Conservation (phyloP, 257 asterid species). For the Solanum phureja region DNA sequence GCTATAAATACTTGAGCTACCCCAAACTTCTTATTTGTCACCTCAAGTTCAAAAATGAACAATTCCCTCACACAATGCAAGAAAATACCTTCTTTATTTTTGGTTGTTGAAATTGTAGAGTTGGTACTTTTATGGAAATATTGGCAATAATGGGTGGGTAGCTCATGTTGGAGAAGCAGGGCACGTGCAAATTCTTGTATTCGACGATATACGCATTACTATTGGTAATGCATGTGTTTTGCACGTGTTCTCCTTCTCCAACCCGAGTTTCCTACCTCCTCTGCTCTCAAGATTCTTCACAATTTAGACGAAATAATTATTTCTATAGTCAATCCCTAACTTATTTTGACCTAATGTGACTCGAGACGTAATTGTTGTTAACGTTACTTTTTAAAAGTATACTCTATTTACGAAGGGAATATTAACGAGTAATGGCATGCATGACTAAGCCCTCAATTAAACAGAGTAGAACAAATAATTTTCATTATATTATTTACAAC, state of each 20-base stretch:
- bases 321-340: neutral
- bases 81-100: neutral
- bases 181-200: slow-evolving; percentile 61
- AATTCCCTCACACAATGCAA: neutral
- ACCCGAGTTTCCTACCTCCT: slow-evolving; percentile 38
- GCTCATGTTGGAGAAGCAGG: slow-evolving; percentile 82
- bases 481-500: neutral
- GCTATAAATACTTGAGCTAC: slow-evolving; percentile 26
- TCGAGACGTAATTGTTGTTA: neutral
- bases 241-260: slow-evolving; percentile 98
- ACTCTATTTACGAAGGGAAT: neutral
- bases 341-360: neutral
- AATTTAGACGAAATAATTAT: neutral
- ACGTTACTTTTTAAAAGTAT: neutral
- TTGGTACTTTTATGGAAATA: neutral
- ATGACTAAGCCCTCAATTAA: neutral
- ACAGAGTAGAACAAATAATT: neutral
- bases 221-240: neutral
- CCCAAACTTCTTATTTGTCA: neutral
- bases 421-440: neutral
- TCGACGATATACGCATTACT: neutral
- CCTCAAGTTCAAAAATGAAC: neutral
- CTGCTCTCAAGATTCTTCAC: neutral
- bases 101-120: neutral
- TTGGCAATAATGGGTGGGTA: slow-evolving; percentile 13